phyloP scores from a whole-genome alignment of 768 basidiomycete species.

The Leccinum broughii region DNA sequence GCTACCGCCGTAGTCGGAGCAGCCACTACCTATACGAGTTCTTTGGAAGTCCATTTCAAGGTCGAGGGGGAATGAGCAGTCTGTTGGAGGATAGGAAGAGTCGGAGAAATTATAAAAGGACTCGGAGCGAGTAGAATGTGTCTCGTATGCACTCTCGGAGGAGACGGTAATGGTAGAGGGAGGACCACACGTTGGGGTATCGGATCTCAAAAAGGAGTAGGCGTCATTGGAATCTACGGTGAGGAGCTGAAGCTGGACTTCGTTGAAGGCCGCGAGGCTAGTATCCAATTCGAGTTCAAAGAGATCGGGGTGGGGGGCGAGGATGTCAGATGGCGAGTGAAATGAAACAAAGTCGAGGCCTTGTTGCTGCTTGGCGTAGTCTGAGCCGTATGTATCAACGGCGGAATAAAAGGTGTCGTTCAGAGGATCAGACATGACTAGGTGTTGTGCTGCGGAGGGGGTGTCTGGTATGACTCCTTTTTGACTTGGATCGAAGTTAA shows the following conservation, averaged over 20 bases:
- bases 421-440: conserved; percentile 33
- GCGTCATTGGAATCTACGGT: conserved; percentile 65
- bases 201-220: conserved; percentile 63
- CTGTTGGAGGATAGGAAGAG: conserved; percentile 49
- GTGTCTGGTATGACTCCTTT: conserved; percentile 16
- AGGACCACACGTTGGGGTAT: conserved; percentile 65
- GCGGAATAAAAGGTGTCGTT: conserved; percentile 35
- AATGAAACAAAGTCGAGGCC: conserved; percentile 69
- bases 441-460: conserved; percentile 28
- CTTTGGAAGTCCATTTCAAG: conserved; percentile 73
- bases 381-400: conserved; percentile 37
- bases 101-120: conserved; percentile 66
- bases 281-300: conserved; percentile 83
- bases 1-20: conserved; percentile 54
- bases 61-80: conserved; percentile 62
- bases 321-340: conserved; percentile 66
- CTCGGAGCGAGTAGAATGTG: conserved; percentile 66
- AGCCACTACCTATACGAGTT: conserved; percentile 51
- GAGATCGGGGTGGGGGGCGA: conserved; percentile 76
- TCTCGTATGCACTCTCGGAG: conserved; percentile 74
- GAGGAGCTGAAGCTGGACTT: conserved; percentile 59
- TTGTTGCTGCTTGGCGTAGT: conserved; percentile 41
- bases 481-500: conserved; percentile 16
- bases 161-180: conserved; percentile 79
- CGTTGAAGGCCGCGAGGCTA: conserved; percentile 66